Evolutionary conservation across 2,329 filamentous ascomycete species (phyloP), one percentile per base, ranked within the genome.

Genomic region (Colletotrichum sp.): DNA sequence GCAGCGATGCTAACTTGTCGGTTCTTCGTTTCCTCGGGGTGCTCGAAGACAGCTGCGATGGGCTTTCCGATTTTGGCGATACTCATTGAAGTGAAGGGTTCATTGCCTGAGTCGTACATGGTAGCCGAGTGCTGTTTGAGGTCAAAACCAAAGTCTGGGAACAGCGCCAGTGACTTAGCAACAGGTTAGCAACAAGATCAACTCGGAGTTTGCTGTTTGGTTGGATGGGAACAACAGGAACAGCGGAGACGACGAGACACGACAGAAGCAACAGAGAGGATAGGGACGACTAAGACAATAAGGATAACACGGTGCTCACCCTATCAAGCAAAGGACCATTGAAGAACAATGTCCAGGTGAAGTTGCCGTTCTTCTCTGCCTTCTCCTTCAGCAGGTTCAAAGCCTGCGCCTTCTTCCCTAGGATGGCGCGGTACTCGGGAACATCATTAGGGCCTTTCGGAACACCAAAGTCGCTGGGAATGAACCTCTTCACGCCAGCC

Each of bases 41-140:
- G 43, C 4, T 52, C 0, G n/a, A 52, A 52, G 43, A 52, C 43
- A 21, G 43, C 43, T 21, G 43, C 43, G n/a, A 52, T 5, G n/a
- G n/a, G 43, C n/a, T 13, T 21, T 1, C 43, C 43, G 6, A 52
- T 52, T 13, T 13, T 21, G 43, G 43, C n/a, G 10, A 52, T 52
- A 1, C 43, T 52, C 43, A 52, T 52, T 10, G 43, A n/a, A 52
- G 10, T 52, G n/a, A 21, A 52, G 1, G 43, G 43, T 13, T 52
- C 43, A 52, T 52, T 52, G n/a, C 43, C 43, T 3, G 43, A 21
- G 43, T 52, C 43, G 43, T 52, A 52, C 0, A 52, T 52, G 43
- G 43, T 52, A 0, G 43, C 43, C 6, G n/a, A 21, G 4, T 52
- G 2, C 2, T 52, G 43, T 0, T 52, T 21, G 1, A 52, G n/a